phyloP scores from a whole-genome alignment of 352 stramenopile genomes.

The Elongisporangium anandrum region DNA sequence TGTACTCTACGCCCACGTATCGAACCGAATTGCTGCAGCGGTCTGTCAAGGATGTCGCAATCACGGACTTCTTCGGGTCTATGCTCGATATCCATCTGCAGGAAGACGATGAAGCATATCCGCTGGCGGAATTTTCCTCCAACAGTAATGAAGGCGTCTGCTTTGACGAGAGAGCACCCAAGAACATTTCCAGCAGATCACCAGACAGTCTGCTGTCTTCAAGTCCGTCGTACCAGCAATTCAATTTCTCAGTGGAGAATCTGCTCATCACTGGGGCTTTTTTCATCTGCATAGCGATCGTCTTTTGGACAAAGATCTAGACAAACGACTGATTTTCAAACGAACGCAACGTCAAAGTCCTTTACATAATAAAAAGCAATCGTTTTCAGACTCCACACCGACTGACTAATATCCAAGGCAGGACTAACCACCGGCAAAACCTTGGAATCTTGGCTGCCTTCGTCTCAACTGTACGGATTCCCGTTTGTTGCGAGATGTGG shows the following conservation, averaged over 20 bases:
- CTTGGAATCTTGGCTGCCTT: background rate
- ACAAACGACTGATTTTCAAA: background rate
- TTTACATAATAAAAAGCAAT: background rate
- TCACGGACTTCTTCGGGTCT: slow-evolving; percentile 89
- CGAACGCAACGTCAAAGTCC: background rate
- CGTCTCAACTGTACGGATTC: background rate
- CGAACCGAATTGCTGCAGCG: slow-evolving; percentile 70
- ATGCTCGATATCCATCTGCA: slow-evolving; percentile 78
- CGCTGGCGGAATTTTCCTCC: slow-evolving; percentile 19
- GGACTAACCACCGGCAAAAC: background rate
- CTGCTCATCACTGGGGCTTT: slow-evolving; percentile 17
- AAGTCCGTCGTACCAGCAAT: slow-evolving; percentile 7
- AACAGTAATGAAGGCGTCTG: background rate
- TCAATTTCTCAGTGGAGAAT: slow-evolving; percentile 48
- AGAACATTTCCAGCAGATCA: background rate
- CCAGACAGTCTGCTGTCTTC: background rate
- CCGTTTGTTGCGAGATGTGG: background rate
- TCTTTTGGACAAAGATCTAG: slow-evolving; percentile 36
- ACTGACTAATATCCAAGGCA: background rate
- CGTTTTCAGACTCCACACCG: background rate
- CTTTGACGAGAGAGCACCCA: background rate
- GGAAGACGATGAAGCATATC: slow-evolving; percentile 71
- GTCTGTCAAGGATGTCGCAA: slow-evolving; percentile 61
- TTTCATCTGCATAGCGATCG: slow-evolving; percentile 19
- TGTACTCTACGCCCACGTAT: slow-evolving; percentile 78